Evolutionary conservation across 2,329 filamentous ascomycete genomes (phyloP).

Genomic region (Beauveria australis): DNA sequence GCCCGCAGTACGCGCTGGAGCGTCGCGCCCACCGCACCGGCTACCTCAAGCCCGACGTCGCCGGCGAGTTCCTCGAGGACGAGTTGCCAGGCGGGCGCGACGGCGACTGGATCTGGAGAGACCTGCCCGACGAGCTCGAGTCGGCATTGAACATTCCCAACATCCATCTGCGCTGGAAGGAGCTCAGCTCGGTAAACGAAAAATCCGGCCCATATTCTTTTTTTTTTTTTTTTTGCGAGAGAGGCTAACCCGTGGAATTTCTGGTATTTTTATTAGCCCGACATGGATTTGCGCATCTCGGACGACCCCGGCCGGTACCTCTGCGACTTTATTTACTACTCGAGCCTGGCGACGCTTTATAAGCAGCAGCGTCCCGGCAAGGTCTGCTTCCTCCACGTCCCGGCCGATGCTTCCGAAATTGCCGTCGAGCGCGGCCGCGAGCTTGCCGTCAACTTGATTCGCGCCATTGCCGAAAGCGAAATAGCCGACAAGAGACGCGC

Average conservation of each 20-base stretch:
- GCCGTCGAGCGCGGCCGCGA: slow-evolving; percentile 41
- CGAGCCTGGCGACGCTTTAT: slow-evolving; percentile 51
- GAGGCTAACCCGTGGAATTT: neutral
- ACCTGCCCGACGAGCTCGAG: slow-evolving; percentile 44
- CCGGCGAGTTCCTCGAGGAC: slow-evolving; percentile 50
- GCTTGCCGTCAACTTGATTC: slow-evolving; percentile 45
- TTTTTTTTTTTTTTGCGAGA: too few relatives aligned
- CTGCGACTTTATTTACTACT: slow-evolving; percentile 73
- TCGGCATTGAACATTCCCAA: slow-evolving; percentile 51
- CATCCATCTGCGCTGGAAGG: slow-evolving; percentile 48
- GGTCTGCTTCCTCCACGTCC: slow-evolving; percentile 67
- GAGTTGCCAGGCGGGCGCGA: slow-evolving; percentile 39
- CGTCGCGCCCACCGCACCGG: slow-evolving; percentile 61
- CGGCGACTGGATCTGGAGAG: slow-evolving; percentile 45
- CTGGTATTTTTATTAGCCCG: slow-evolving; percentile 19
- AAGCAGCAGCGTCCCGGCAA: slow-evolving; percentile 38
- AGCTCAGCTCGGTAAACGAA: slow-evolving; percentile 37
- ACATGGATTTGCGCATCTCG: slow-evolving; percentile 48
- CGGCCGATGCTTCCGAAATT: slow-evolving; percentile 45
- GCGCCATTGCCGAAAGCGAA: slow-evolving; percentile 48
- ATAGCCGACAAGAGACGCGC: slow-evolving; percentile 16
- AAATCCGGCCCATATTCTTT: too few relatives aligned
- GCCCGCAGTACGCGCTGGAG: slow-evolving; percentile 62
- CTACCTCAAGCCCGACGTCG: slow-evolving; percentile 64
- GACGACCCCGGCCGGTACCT: slow-evolving; percentile 65